Conservation (phyloP, 768 basidiomycete genomes). For the Rhodotorula taiwanensis region DNA sequence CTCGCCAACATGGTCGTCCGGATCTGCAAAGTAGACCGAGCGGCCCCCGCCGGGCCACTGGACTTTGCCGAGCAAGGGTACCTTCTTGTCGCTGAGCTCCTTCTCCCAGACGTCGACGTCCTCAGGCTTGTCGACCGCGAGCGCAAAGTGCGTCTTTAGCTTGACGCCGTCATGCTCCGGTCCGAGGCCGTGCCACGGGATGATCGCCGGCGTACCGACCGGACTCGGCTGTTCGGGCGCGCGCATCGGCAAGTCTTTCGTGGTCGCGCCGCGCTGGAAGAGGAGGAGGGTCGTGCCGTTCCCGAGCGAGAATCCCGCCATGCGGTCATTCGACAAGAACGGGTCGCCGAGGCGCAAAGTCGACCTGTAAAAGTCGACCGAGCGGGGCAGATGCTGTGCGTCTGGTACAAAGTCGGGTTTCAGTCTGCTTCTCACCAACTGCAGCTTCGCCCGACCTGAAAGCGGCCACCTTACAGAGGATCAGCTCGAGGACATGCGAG, state of each 20-base stretch:
- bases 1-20: slow-evolving; percentile 29
- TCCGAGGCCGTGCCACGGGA: slow-evolving; percentile 18
- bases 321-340: slow-evolving; percentile 7
- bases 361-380: slow-evolving; percentile 21
- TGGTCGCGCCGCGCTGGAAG: slow-evolving; percentile 24
- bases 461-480: slow-evolving; percentile 11
- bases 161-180: background rate
- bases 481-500: slow-evolving; percentile 31
- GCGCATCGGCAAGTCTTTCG: background rate
- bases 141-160: slow-evolving; percentile 26
- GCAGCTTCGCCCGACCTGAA: background rate
- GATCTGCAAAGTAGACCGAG: slow-evolving; percentile 27
- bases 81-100: slow-evolving; percentile 3
- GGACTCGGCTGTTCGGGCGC: too few relatives aligned
- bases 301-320: slow-evolving; percentile 30
- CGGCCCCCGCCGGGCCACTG: slow-evolving; percentile 26
- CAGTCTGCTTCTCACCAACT: too few relatives aligned
- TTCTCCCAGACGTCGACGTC: slow-evolving; percentile 19
- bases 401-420: too few relatives aligned
- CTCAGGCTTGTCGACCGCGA: slow-evolving; percentile 20
- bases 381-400: slow-evolving; percentile 8
- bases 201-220: background rate
- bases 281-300: slow-evolving; percentile 14
- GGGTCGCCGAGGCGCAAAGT: slow-evolving; percentile 18
- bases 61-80: slow-evolving; percentile 7